phyloP scores from a whole-genome alignment of 2,329 filamentous ascomycete genomes.

The Epichloe brachyelytri region DNA sequence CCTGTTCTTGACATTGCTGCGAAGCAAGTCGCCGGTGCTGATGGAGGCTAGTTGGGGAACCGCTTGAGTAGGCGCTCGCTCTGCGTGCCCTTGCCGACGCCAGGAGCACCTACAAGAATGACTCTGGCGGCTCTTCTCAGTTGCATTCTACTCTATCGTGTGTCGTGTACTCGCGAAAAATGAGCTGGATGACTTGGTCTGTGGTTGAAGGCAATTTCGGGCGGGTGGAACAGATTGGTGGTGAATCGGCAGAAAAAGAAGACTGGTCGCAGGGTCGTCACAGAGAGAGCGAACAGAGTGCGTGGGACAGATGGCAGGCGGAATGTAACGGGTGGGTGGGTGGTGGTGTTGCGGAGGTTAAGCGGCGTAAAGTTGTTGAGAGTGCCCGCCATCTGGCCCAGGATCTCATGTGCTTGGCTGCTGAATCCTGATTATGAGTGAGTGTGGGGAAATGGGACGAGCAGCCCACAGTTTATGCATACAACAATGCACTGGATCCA shows the following conservation, averaged over 20 bases:
- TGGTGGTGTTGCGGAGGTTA: too few species aligned
- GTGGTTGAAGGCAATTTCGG: not conserved
- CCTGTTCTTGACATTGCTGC: slow-evolving; percentile 80
- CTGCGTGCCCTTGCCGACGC: slow-evolving; percentile 94
- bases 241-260: not conserved
- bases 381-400: too few species aligned
- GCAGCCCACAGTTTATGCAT: too few species aligned
- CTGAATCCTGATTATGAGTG: not conserved
- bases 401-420: too few species aligned
- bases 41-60: slow-evolving; percentile 81
- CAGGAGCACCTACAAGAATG: slow-evolving; percentile 91
- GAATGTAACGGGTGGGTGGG: too few species aligned
- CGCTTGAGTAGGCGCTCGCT: slow-evolving; percentile 74
- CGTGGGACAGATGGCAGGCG: not conserved
- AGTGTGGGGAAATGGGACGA: slow-evolving; percentile 1
- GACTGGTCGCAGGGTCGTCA: not conserved
- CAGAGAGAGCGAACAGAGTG: too few species aligned
- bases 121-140: slow-evolving; percentile 75
- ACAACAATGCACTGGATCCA: too few species aligned
- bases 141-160: slow-evolving; percentile 42
- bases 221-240: not conserved
- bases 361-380: too few species aligned
- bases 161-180: not conserved
- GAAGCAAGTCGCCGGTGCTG: slow-evolving; percentile 83
- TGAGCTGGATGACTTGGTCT: not conserved